A percentile compares a stretch with the other conserved stretches of the same genome.
Evolutionary conservation across 495 filamentous ascomycete species (phyloP).

Genomic region (Trichoderma reesei): DNA sequence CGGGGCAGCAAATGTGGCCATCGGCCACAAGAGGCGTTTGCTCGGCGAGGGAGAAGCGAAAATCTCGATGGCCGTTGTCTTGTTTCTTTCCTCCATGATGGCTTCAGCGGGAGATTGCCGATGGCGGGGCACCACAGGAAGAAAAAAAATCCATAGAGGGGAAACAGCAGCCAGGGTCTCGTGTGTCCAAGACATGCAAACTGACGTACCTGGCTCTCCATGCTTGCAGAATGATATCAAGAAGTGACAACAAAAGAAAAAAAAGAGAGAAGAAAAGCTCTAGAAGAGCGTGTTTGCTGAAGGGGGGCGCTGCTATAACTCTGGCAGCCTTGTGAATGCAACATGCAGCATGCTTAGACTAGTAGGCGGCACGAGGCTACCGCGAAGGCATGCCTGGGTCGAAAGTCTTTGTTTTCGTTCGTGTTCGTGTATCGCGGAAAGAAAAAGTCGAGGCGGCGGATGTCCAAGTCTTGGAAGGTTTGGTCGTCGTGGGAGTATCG

Average conservation of each 20-base stretch:
- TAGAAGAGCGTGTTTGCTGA: neutral
- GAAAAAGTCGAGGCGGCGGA: neutral
- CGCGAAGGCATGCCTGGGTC: conserved; percentile 1
- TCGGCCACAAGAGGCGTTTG: neutral
- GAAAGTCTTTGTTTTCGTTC: neutral
- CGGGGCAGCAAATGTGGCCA: neutral
- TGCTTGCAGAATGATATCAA: neutral
- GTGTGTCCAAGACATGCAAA: neutral
- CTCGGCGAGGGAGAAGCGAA: neutral
- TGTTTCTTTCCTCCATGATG: neutral
- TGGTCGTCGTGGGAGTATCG: no score
- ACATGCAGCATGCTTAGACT: conserved; percentile 9
- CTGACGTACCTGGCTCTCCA: conserved; percentile 12
- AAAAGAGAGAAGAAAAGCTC: no score
- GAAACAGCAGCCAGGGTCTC: neutral
- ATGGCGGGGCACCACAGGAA: conserved; percentile 7
- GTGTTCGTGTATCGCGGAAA: neutral
- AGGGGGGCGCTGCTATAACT: conserved; percentile 10
- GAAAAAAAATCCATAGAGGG: neutral
- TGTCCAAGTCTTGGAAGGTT: neutral
- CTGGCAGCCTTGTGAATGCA: conserved; percentile 10
- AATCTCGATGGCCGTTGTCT: neutral
- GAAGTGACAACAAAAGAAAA: no score
- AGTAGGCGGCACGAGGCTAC: conserved; percentile 6
- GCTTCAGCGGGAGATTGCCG: neutral